These are phyloP conservation scores for Butyriboletus appendiculatus DNA, from an alignment of 1,284 basidiomycete species.

Conservation along the genomic window DNA sequence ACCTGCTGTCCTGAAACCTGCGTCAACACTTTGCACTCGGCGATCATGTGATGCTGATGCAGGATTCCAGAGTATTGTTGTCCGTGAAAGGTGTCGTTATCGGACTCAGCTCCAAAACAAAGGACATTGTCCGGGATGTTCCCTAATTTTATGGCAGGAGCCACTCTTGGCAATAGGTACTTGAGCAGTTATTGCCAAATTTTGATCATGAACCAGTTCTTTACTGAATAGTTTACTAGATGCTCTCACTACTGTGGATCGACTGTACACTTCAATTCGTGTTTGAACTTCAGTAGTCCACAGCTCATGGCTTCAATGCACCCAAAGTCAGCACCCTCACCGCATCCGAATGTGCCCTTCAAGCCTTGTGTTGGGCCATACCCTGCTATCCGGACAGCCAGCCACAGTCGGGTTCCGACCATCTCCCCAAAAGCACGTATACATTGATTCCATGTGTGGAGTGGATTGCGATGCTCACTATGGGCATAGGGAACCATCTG, in stretches of 20 bases:
- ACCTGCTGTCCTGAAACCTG: constrained; percentile 93
- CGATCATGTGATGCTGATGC: constrained; percentile 96
- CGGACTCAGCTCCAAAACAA: constrained; percentile 80
- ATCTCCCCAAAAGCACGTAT: constrained; percentile 26
- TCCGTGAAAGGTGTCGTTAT: constrained; percentile 94
- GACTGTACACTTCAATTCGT: constrained; percentile 80
- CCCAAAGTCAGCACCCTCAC: constrained; percentile 47
- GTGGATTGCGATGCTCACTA: constrained; percentile 2
- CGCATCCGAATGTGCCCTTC: constrained; percentile 48
- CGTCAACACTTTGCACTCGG: constrained; percentile 87
- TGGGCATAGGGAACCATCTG: constrained; percentile 31
- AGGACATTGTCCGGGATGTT: constrained; percentile 98
- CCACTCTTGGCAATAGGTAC: constrained; percentile 83
- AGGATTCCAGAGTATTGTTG: constrained; percentile 94
- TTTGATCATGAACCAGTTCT: not conserved
- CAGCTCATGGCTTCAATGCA: constrained; percentile 80
- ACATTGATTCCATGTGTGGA: not conserved
- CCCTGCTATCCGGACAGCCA: constrained; percentile 57
- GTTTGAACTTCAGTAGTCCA: constrained; percentile 81
- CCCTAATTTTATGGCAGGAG: constrained; percentile 95
- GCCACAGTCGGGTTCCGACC: constrained; percentile 63
- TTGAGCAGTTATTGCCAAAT: constrained; percentile 12
- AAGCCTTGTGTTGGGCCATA: constrained; percentile 69
- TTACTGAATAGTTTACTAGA: constrained; percentile 39
- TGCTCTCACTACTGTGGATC: constrained; percentile 91